phyloP scores from a whole-genome alignment of 345 rosid genomes.

The Salix dunnii region DNA sequence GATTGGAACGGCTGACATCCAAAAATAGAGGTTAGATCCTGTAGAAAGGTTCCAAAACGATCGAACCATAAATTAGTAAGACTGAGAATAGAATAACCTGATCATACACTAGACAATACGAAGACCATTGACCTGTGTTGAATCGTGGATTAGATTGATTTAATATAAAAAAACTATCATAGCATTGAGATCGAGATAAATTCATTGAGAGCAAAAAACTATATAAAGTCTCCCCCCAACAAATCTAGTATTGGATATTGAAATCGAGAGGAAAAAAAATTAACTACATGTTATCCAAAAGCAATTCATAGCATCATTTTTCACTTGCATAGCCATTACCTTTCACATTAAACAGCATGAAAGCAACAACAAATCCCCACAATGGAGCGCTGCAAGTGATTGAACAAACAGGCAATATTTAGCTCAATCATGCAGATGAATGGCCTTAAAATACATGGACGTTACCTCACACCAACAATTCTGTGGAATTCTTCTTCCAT shows the following conservation, averaged over 20 bases:
- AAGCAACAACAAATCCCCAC: constrained; percentile 95
- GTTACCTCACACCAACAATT: constrained; percentile 92
- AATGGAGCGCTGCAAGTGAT: constrained; percentile 67
- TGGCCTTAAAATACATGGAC: neutral
- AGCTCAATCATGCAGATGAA: constrained; percentile 14
- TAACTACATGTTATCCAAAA: neutral
- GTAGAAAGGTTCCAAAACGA: constrained; percentile 19
- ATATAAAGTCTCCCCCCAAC: no score
- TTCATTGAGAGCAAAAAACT: no score
- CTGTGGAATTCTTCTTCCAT: constrained; percentile 97
- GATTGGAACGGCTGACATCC: constrained; percentile 90
- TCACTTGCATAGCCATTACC: constrained; percentile 35
- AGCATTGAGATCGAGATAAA: no score
- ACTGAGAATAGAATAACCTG: neutral
- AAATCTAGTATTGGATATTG: no score
- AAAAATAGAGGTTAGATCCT: constrained; percentile 97
- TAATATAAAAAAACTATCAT: no score
- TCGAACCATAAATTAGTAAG: neutral
- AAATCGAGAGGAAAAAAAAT: no score
- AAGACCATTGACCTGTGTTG: no score
- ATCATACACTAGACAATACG: neutral
- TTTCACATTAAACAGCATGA: constrained; percentile 90
- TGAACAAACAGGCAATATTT: constrained; percentile 7
- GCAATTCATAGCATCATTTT: neutral
- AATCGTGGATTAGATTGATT: no score